phyloP scores from a whole-genome alignment of 2,329 filamentous ascomycete genomes.

The Xenoacremonium recifei region DNA sequence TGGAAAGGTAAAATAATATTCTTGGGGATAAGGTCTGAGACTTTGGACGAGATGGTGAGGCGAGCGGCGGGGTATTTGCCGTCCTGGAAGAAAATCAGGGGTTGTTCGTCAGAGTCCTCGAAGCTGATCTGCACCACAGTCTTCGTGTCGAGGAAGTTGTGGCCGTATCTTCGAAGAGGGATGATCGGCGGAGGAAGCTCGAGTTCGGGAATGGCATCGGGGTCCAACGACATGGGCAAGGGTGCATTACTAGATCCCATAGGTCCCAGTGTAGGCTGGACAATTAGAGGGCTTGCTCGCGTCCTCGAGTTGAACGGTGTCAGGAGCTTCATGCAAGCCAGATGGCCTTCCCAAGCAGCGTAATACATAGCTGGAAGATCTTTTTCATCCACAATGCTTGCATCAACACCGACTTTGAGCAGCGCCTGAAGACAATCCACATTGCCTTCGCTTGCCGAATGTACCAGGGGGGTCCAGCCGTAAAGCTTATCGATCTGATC shows the following conservation, averaged over 20 bases:
- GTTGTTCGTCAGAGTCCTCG: conserved; percentile 70
- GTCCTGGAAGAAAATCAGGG: conserved; percentile 94
- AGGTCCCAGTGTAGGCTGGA: conserved; percentile 42
- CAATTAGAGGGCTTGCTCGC: conserved; percentile 42
- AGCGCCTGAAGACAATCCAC: conserved; percentile 82
- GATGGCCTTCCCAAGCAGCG: conserved; percentile 94
- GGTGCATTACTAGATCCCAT: conserved; percentile 50
- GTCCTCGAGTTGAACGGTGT: conserved; percentile 54
- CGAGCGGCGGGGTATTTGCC: conserved; percentile 94
- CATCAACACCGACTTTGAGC: conserved; percentile 74
- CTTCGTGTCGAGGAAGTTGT: conserved; percentile 98
- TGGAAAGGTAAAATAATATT: conserved; percentile 95
- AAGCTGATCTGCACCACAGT: conserved; percentile 94
- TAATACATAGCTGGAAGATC: conserved; percentile 95
- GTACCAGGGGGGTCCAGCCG: conserved; percentile 94
- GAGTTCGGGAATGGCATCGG: conserved; percentile 86
- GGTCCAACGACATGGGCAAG: conserved; percentile 67
- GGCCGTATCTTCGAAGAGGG: conserved; percentile 87
- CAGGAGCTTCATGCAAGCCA: conserved; percentile 90
- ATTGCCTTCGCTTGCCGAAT: conserved; percentile 94
- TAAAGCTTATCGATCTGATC: conserved; percentile 95
- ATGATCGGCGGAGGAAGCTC: conserved; percentile 95
- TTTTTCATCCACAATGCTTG: conserved; percentile 86
- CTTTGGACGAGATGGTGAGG: conserved; percentile 93
- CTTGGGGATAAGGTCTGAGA: conserved; percentile 92